A percentile compares a stretch with the other conserved stretches of the same genome.
These are phyloP conservation scores for Populus hybrid DNA, from an alignment of 441 rosid species.

Conservation along the genomic window DNA sequence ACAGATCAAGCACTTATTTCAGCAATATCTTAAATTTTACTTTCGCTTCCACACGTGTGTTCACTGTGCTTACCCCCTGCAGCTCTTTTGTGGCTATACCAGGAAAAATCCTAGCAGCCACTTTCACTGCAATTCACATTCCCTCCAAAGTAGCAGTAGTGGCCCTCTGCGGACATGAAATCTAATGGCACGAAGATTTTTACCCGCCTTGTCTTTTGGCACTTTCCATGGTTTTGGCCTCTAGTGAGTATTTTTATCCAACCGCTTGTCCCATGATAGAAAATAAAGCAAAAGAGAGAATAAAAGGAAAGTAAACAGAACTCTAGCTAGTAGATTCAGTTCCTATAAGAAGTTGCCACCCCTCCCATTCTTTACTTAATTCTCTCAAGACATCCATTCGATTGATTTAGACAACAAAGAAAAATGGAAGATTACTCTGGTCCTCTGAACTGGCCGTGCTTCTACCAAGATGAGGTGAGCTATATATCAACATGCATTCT, in stretches of 20 bases:
- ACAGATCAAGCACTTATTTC: no score
- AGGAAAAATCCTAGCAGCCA: background rate
- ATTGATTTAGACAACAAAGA: background rate
- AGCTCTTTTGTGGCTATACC: background rate
- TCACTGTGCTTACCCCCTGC: background rate
- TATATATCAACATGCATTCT: background rate
- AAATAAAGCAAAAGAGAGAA: background rate
- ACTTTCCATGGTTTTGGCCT: slow-evolving; percentile 33
- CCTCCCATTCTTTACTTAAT: background rate
- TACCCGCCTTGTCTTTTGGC: slow-evolving; percentile 11
- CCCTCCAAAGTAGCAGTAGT: background rate
- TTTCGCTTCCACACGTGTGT: slow-evolving; percentile 16
- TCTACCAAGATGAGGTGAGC: slow-evolving; percentile 45
- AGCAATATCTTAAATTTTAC: background rate
- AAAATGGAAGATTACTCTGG: slow-evolving; percentile 52
- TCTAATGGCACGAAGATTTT: slow-evolving; percentile 20
- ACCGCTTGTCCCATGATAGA: slow-evolving; percentile 30
- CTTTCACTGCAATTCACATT: slow-evolving; percentile 31
- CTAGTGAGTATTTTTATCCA: slow-evolving; percentile 23
- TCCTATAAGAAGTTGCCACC: slow-evolving; percentile 27
- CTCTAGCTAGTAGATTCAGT: background rate
- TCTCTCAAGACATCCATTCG: background rate
- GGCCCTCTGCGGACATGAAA: slow-evolving; percentile 9
- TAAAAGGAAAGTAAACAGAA: slow-evolving; percentile 4
- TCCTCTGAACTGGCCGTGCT: slow-evolving; percentile 39